These are phyloP conservation scores for Xylaria scruposa DNA, from an alignment of 495 filamentous ascomycete species.

Conservation along the genomic window DNA sequence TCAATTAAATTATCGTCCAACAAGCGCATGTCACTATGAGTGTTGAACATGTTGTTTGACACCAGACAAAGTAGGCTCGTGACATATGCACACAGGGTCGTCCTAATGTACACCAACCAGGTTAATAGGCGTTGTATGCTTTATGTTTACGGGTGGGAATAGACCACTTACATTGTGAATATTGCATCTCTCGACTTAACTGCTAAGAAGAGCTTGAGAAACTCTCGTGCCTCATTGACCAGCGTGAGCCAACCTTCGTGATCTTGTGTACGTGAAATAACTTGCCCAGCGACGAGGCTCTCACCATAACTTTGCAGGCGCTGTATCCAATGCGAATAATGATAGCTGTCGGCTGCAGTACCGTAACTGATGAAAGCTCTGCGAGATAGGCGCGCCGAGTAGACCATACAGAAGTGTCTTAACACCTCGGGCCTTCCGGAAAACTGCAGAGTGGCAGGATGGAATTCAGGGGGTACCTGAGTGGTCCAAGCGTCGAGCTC, in stretches of 20 bases:
- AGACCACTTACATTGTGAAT: constrained; percentile 8
- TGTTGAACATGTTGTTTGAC: constrained; percentile 5
- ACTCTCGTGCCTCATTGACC: constrained; percentile 3
- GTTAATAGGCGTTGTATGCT: neutral
- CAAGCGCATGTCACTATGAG: neutral
- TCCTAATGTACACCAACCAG: neutral
- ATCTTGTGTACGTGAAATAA: neutral
- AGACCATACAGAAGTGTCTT: constrained; percentile 24
- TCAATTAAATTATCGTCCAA: constrained; percentile 1
- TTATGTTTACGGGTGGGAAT: neutral
- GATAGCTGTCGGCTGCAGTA: neutral
- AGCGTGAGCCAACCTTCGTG: neutral
- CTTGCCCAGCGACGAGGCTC: constrained; percentile 1
- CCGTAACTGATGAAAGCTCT: constrained; percentile 6
- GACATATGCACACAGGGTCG: constrained; percentile 9
- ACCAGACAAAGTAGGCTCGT: constrained; percentile 1
- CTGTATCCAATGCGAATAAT: constrained; percentile 1
- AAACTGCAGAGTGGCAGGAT: neutral
- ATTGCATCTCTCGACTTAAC: constrained; percentile 7
- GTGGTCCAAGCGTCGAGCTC: constrained; percentile 15
- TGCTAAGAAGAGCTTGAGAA: constrained; percentile 4
- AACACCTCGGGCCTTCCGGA: neutral
- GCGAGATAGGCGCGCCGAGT: constrained; percentile 11
- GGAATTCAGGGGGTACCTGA: constrained; percentile 8
- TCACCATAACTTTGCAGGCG: neutral